phyloP scores from a whole-genome alignment of 148 eudicot genomes.

The Fagopyrum homotropicum region DNA sequence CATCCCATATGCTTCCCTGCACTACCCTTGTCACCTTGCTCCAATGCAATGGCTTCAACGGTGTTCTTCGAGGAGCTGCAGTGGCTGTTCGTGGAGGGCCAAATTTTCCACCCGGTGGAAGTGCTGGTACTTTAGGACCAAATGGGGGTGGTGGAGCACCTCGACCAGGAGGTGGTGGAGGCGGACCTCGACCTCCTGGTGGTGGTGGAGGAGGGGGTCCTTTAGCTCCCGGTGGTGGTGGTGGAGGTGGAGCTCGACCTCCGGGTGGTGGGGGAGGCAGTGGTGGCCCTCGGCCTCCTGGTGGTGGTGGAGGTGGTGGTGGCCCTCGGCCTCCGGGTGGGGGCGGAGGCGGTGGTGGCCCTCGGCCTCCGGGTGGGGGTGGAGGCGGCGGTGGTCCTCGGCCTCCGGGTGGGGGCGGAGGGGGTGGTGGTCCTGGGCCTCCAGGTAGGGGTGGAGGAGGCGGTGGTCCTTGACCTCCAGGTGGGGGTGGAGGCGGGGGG shows the following conservation, averaged over 20 bases:
- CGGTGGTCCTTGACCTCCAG: neutral
- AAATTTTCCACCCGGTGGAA: conserved; percentile 43
- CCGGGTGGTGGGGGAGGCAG: conserved; percentile 23
- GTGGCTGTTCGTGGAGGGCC: conserved; percentile 15
- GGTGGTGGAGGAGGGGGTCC: conserved; percentile 41
- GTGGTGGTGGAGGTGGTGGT: conserved; percentile 36
- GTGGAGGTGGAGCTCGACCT: conserved; percentile 19
- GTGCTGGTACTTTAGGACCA: conserved; percentile 29
- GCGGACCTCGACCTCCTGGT: conserved; percentile 27
- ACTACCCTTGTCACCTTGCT: conserved; percentile 88
- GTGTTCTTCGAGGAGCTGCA: conserved; percentile 46
- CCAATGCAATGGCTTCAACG: conserved; percentile 87
- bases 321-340: conserved; percentile 18
- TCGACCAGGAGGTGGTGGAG: conserved; percentile 42
- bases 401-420: conserved; percentile 9
- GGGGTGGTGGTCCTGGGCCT: neutral
- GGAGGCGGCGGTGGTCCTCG: conserved; percentile 9
- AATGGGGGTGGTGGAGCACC: conserved; percentile 77
- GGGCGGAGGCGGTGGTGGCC: conserved; percentile 28
- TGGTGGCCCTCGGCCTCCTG: conserved; percentile 12
- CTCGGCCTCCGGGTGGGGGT: neutral
- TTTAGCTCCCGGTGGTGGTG: conserved; percentile 13
- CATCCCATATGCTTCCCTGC: conserved; percentile 98
- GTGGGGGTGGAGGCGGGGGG: conserved; percentile 9
- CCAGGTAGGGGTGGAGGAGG: conserved; percentile 6